Conservation (phyloP, 352 stramenopile species). For the Phytophthora sansomeana region DNA sequence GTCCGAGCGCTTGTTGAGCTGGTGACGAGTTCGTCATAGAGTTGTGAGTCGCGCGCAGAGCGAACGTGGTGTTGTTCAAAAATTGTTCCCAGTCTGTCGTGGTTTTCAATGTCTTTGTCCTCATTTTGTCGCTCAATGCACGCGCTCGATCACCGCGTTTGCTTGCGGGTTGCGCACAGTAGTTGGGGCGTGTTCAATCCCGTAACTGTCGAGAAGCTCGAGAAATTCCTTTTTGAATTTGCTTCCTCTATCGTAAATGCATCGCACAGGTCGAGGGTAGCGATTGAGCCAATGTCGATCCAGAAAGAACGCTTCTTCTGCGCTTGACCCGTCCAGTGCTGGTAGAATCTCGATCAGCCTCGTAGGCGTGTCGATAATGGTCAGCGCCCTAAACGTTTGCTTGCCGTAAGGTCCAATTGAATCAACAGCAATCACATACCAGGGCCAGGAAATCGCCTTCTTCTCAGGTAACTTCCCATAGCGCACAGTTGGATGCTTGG, state of each 20-base stretch:
- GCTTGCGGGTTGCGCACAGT: slow-evolving; percentile 11
- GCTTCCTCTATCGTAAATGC: slow-evolving; percentile 11
- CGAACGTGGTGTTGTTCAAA: slow-evolving; percentile 10
- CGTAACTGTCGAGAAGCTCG: slow-evolving; percentile 9
- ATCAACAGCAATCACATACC: no score
- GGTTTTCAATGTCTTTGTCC: neutral
- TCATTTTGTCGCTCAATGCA: slow-evolving; percentile 10
- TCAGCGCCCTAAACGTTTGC: neutral
- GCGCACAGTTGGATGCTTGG: neutral
- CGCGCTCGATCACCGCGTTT: neutral
- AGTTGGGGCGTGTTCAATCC: neutral
- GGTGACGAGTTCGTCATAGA: neutral
- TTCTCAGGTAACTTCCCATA: no score
- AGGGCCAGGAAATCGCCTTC: no score
- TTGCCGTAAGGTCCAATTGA: neutral
- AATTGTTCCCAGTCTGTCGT: slow-evolving; percentile 2
- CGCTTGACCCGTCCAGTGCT: slow-evolving; percentile 4
- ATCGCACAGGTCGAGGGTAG: slow-evolving; percentile 1
- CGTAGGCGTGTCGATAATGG: slow-evolving; percentile 7
- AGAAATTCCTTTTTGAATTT: slow-evolving; percentile 2
- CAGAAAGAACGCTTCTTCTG: slow-evolving; percentile 8
- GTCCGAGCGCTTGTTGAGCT: neutral
- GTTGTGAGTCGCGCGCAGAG: no score
- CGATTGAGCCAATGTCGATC: slow-evolving; percentile 14
- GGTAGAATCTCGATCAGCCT: neutral